Base-by-base conservation (phyloP, 345 rosid genomes). In the Aethionema arabicum region DNA sequence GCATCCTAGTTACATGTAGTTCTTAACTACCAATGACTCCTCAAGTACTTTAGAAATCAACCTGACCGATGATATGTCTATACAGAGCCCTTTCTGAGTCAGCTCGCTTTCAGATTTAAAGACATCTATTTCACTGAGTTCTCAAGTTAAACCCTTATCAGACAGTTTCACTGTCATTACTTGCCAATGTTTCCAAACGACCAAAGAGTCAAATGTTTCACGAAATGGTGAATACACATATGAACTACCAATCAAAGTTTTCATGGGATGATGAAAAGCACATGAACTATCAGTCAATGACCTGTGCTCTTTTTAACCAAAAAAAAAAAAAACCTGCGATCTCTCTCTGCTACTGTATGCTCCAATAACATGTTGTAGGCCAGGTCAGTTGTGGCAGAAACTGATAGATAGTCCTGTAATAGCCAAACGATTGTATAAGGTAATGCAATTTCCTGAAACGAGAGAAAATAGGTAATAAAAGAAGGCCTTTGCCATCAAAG, bases 341-440 rank as follows among this genome's bases (percentile, higher is more conserved):
- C 99, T 75, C 92, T 93, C 75, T 93, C 99, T 32, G 97, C 85
- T 66, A 83, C 77, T 32, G 99, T 83, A 77, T 90, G 97, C 61
- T 90, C 99, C 66, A 93, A 77, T 68, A 93, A 78, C 62, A 88
- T 87, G 81, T 75, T 55, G 66, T 86, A 93, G 8, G 99, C 86
- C 73, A 84, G 71, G 79, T 93, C 97, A 63, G 79, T 88, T 33
- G 99, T 93, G 44, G 81, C 63, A 52, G 92, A 72, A 50, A 79
- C 63, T 49, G 97, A 95, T 52, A 93, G 72, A 82, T 93, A 93
- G 60, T 93, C 97, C 99, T 93, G 83, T 70, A 53, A 76, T 37
- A 78, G 76, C 69, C 63, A 41, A 54, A 37, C 2, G 31, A 59
- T 27, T 38, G 48, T 40, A 63, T 69, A 14, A 60, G 56, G 4